phyloP scores from a whole-genome alignment of 2,329 filamentous ascomycete genomes.

The Pyrenophora tritici-repentis region DNA sequence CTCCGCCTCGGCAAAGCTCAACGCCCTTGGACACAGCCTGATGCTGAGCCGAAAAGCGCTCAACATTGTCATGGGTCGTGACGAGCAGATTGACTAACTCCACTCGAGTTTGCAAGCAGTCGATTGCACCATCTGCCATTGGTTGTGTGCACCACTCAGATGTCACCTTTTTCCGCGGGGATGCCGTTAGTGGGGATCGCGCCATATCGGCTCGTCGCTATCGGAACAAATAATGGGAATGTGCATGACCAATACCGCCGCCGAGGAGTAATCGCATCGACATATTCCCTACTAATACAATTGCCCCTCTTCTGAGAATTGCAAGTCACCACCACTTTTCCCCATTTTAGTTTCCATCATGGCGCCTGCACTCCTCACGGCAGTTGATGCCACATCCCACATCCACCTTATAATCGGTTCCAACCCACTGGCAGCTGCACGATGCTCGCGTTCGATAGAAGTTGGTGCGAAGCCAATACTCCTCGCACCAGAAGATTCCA shows the following conservation, averaged over 20 bases:
- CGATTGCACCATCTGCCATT: slow-evolving; percentile 17
- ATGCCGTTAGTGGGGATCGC: slow-evolving; percentile 22
- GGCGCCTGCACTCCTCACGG: slow-evolving; percentile 68
- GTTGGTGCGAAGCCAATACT: slow-evolving; percentile 82
- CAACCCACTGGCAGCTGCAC: slow-evolving; percentile 82
- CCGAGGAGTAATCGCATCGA: slow-evolving; percentile 14
- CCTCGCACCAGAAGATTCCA: slow-evolving; percentile 69
- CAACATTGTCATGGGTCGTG: slow-evolving; percentile 75
- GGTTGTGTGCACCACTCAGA: slow-evolving; percentile 10
- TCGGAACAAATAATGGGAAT: slow-evolving; percentile 36
- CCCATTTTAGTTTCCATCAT: slow-evolving; percentile 32
- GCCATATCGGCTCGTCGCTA: slow-evolving; percentile 39
- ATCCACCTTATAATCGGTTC: slow-evolving; percentile 85
- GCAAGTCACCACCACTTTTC: background rate
- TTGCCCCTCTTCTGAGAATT: slow-evolving; percentile 6
- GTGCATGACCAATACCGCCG: slow-evolving; percentile 23
- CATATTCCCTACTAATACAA: slow-evolving; percentile 12
- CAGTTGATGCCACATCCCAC: slow-evolving; percentile 70
- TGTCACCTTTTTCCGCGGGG: slow-evolving; percentile 27
- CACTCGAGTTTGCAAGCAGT: slow-evolving; percentile 14
- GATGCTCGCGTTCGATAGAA: slow-evolving; percentile 78
- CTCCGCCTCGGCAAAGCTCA: slow-evolving; percentile 80
- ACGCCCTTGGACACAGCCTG: slow-evolving; percentile 75
- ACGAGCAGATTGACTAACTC: slow-evolving; percentile 44
- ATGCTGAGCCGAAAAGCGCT: slow-evolving; percentile 72